Evolutionary conservation across 768 basidiomycete genomes (phyloP), one percentile per base, ranked within the genome.

Genomic region (Mycena leptocephala): DNA sequence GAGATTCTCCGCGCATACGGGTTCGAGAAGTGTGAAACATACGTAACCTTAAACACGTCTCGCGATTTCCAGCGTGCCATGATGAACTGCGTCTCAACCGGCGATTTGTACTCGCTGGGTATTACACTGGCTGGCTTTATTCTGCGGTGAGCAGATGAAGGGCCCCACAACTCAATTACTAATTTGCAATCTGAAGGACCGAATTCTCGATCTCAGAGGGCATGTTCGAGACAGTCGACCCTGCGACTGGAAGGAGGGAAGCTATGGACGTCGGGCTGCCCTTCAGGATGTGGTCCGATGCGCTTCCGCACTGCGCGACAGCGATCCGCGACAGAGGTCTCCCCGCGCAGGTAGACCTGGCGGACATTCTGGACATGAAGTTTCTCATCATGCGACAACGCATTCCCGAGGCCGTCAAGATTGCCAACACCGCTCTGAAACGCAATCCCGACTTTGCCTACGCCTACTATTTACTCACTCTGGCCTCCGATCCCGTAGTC

Each of bases 331-430:
- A 80, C 41, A 85, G 83, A 68, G 86, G 85, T n/a, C 82, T 81
- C 16, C 80, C 86, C 0, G 78, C 78, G 7, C 90, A 93, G 69
- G 81, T 76, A 26, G 92, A 93, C 80, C 77, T 86, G 18, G 93
- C 93, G 0, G 92, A 94, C 79, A 91, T 94, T 75, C 81, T 94
- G 35, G 92, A 94, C 37, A 89, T 93, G 84, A 93, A 94, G 80
- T 91, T 83, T 80, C 77, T 81, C 67, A 89, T 93, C 80, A 88
- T 92, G 82, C 87, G 85, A 66, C 83, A 85, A 26, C 88, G 89
- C 33, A 83, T 91, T 37, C 80, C 85, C 5, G 89, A 92, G 14
- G 92, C 92, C 1, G 84, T 89, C 59, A 81, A 80, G 18, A 78
- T 88, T 8, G 92, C 92, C 0, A 85, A 87, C 71, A 85, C 86